Percentiles rank a stretch among this genome's conserved stretches.
These are phyloP conservation scores for Globisporangium nagaii DNA, from an alignment of 352 stramenopile species.

Conservation along the genomic window DNA sequence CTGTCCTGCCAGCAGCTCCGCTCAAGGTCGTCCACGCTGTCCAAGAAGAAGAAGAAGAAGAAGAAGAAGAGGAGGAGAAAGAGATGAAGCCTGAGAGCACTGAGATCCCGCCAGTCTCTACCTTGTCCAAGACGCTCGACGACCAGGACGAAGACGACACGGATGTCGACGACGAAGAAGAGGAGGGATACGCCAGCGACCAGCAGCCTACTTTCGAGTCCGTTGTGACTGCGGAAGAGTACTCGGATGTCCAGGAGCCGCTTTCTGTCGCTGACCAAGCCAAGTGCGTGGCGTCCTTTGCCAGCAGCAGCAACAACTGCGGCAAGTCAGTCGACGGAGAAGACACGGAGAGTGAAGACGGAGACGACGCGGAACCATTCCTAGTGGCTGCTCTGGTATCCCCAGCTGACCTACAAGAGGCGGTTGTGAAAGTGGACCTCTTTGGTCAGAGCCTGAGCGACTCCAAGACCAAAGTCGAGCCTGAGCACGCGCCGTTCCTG, in stretches of 20 bases:
- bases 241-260: too few relatives aligned
- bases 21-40: slow-evolving; percentile 1
- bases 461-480: not conserved
- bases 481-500: slow-evolving; percentile 11
- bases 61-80: too few relatives aligned
- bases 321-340: slow-evolving; percentile 2
- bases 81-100: too few relatives aligned
- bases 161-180: not conserved
- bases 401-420: not conserved
- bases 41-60: slow-evolving; percentile 1
- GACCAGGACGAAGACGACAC: not conserved
- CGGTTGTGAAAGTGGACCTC: slow-evolving; percentile 4
- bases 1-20: not conserved
- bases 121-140: not conserved
- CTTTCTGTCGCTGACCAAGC: not conserved
- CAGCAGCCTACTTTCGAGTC: not conserved
- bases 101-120: too few relatives aligned
- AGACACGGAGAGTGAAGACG: slow-evolving; percentile 14
- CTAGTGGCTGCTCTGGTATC: not conserved
- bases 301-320: not conserved
- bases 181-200: not conserved
- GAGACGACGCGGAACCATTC: not conserved
- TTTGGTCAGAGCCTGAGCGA: slow-evolving; percentile 5
- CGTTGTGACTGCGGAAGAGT: not conserved
- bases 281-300: not conserved